phyloP scores from a whole-genome alignment of 768 basidiomycete species.

The Lentinula detonsa region DNA sequence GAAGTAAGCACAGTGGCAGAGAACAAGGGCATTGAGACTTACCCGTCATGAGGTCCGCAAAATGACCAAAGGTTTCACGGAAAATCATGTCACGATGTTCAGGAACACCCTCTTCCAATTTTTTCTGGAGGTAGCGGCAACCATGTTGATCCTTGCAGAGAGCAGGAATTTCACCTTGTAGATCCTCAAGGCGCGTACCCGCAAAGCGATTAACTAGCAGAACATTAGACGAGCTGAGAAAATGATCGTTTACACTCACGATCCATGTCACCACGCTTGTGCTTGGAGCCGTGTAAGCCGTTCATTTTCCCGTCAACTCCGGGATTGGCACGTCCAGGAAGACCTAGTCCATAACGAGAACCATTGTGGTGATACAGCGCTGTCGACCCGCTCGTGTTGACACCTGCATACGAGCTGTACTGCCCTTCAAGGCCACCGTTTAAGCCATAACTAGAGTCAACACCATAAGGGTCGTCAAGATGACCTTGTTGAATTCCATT shows the following conservation, averaged over 20 bases:
- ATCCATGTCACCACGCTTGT: constrained; percentile 91
- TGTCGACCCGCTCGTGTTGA: constrained; percentile 53
- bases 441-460: constrained; percentile 50
- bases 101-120: constrained; percentile 91
- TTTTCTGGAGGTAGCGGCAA: constrained; percentile 97
- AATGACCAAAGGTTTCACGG: constrained; percentile 95
- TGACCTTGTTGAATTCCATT: constrained; percentile 38
- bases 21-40: constrained; percentile 13
- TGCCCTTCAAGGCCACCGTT: constrained; percentile 46
- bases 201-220: constrained; percentile 89
- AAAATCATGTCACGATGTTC: constrained; percentile 99
- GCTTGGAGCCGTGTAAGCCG: constrained; percentile 87
- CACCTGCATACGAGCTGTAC: constrained; percentile 45
- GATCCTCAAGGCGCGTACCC: constrained; percentile 90
- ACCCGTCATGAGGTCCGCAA: constrained; percentile 98
- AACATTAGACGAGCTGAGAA: neutral
- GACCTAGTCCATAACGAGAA: constrained; percentile 67
- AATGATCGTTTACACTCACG: constrained; percentile 56
- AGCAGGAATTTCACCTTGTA: constrained; percentile 89
- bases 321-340: constrained; percentile 44
- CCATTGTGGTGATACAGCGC: constrained; percentile 74
- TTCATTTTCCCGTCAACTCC: constrained; percentile 77
- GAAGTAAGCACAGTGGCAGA: neutral
- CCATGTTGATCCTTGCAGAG: constrained; percentile 99
- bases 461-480: constrained; percentile 49